Conservation (phyloP, 2,329 filamentous ascomycete genomes). For the Fusarium burgessii region DNA sequence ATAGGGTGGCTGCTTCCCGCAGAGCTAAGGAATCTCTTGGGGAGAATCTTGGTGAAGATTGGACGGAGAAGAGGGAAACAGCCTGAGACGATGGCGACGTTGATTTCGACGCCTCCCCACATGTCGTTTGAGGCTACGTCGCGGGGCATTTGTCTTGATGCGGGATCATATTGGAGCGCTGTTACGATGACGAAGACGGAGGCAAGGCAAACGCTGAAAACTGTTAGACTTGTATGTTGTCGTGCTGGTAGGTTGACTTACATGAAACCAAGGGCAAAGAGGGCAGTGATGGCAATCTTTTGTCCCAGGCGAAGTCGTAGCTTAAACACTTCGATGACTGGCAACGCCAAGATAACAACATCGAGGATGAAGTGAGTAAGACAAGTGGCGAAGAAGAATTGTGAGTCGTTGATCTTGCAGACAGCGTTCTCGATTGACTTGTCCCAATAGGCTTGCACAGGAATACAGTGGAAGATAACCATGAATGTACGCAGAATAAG, state of each 20-base stretch:
- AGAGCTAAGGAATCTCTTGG: conserved; percentile 40
- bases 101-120: conserved; percentile 41
- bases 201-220: conserved; percentile 32
- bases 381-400: conserved; percentile 51
- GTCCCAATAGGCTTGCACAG: conserved; percentile 52
- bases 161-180: conserved; percentile 27
- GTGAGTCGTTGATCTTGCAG: conserved; percentile 50
- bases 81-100: conserved; percentile 41
- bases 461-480: conserved; percentile 51
- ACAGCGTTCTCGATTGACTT: conserved; percentile 41
- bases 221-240: neutral
- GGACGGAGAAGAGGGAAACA: conserved; percentile 44
- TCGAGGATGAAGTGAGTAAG: conserved; percentile 51
- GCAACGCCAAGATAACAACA: conserved; percentile 48
- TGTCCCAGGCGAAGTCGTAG: conserved; percentile 47
- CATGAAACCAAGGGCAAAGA: conserved; percentile 49
- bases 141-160: conserved; percentile 39
- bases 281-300: conserved; percentile 45
- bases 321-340: conserved; percentile 49
- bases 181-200: conserved; percentile 35
- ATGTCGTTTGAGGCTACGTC: conserved; percentile 31
- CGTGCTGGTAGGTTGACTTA: conserved; percentile 6
- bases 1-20: conserved; percentile 39
- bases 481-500: conserved; percentile 49
- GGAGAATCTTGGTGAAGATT: conserved; percentile 39